Evolutionary conservation across 2,329 filamentous ascomycete species (phyloP).

Genomic region (Verticillium longisporum): DNA sequence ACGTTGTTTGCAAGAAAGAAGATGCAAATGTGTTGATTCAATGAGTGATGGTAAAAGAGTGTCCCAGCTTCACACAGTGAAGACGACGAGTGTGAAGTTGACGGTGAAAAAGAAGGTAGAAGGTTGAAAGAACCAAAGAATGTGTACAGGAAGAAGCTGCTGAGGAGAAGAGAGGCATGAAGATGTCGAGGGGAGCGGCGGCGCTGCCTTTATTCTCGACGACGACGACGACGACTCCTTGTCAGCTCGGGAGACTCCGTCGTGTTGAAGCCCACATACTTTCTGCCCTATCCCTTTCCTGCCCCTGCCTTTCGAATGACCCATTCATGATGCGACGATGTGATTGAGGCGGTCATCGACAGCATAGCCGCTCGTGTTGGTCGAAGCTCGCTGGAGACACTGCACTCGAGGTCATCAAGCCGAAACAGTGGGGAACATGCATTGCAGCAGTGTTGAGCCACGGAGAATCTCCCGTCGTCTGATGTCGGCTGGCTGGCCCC

Average conservation of each 20-base stretch:
- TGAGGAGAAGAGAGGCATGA: neutral
- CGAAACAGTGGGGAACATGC: neutral
- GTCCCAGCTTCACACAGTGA: slow-evolving; percentile 4
- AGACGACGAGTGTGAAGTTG: slow-evolving; percentile 1
- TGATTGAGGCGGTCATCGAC: neutral
- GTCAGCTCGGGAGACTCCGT: neutral
- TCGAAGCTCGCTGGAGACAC: neutral
- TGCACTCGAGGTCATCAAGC: neutral
- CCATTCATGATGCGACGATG: neutral
- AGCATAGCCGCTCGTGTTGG: neutral
- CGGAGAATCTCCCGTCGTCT: neutral
- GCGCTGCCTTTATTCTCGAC: neutral
- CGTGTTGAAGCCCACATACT: neutral
- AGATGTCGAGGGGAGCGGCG: neutral
- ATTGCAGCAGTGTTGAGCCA: neutral
- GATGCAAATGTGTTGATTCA: neutral
- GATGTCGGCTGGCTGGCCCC: neutral
- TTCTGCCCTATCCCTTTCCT: neutral
- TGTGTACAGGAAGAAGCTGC: slow-evolving; percentile 2
- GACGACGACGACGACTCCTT: neutral
- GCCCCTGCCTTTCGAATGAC: neutral
- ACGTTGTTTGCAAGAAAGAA: neutral
- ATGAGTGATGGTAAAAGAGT: neutral
- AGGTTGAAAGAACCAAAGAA: slow-evolving; percentile 1
- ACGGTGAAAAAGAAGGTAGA: slow-evolving; percentile 1